These are phyloP conservation scores for Obelidium mucronatum DNA, from an alignment of 192 early-diverging fungal genomes.

Conservation along the genomic window DNA sequence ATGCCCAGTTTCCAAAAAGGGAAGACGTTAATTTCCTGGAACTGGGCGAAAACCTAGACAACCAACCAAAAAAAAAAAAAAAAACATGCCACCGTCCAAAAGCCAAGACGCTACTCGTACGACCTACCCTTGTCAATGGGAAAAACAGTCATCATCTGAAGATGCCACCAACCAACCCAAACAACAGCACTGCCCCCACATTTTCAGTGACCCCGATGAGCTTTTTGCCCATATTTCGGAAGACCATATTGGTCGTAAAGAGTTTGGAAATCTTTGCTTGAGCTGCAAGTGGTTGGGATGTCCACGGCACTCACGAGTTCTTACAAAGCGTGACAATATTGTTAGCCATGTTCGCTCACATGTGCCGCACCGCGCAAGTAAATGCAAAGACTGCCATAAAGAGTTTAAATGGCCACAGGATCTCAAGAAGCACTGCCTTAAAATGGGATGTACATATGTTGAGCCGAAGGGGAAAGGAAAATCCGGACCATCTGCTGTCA, in stretches of 20 bases:
- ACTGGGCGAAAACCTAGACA: too few species aligned
- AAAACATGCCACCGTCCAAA: too few species aligned
- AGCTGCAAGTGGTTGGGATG: slow-evolving; percentile 61
- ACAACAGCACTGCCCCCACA: background rate
- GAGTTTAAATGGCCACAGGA: background rate
- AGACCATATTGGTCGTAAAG: slow-evolving; percentile 89
- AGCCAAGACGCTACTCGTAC: too few species aligned
- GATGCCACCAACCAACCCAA: too few species aligned
- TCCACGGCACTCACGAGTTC: background rate
- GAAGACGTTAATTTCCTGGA: too few species aligned
- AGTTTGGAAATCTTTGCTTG: slow-evolving; percentile 63
- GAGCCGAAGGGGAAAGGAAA: background rate
- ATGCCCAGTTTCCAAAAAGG: too few species aligned
- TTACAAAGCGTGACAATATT: slow-evolving; percentile 26
- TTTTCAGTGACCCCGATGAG: background rate
- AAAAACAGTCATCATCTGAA: too few species aligned
- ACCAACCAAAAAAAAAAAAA: too few species aligned
- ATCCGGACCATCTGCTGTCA: background rate
- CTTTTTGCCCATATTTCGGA: background rate
- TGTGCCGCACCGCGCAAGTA: slow-evolving; percentile 55
- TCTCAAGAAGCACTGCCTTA: background rate
- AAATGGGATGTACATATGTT: background rate
- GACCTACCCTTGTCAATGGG: too few species aligned
- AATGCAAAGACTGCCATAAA: background rate
- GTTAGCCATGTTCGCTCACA: slow-evolving; percentile 74